Evolutionary conservation across 306 rosid genomes (phyloP), one percentile per base, ranked within the genome.

Genomic region (Quercus agrifolia): DNA sequence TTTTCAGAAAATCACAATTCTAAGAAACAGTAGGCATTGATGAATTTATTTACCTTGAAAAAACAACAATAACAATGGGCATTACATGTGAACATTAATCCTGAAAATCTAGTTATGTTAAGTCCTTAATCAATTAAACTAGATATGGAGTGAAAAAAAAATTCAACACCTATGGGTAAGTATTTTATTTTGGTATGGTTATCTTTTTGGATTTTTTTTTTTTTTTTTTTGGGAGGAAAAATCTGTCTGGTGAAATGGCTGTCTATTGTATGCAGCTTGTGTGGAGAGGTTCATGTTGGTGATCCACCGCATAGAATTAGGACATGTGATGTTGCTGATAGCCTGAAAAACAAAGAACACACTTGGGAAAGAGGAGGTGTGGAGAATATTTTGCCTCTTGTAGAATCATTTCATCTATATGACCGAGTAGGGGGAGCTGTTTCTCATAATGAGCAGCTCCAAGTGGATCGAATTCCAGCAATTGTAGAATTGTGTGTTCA

Each of bases 201-300:
- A 62, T 62, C 69, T 12, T 62, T 23, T 27, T 62, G 10, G 35
- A 6, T 62, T 57, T 38, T 27, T 28, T 68, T 38, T 8, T 1
- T 38, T 8, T 1, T 0, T 8, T 33, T 33, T 33, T 33, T 1
- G 5, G 4, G 11, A 10, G 1, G 9, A 12, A 15, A 57, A 18
- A n/a, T 20, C 33, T 30, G 59, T 70, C 66, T 73, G 74, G 8
- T 78, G 71, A 46, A 74, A 67, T 77, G 63, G 56, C 79, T 54
- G 9, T 74, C 38, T 52, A 17, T 73, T 35, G 20, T 73, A 76
- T 77, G 78, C 86, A 91, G 91, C 77, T 72, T 86, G 80, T 91
- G 96, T 79, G 87, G 88, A 73, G 90, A 89, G 56, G 93, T 86
- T 86, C 91, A 89, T 76, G 85, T 91, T 67, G 96, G 96, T 75